Conservation (phyloP, 2,329 filamentous ascomycete species). For the Bipolaris zeicola region DNA sequence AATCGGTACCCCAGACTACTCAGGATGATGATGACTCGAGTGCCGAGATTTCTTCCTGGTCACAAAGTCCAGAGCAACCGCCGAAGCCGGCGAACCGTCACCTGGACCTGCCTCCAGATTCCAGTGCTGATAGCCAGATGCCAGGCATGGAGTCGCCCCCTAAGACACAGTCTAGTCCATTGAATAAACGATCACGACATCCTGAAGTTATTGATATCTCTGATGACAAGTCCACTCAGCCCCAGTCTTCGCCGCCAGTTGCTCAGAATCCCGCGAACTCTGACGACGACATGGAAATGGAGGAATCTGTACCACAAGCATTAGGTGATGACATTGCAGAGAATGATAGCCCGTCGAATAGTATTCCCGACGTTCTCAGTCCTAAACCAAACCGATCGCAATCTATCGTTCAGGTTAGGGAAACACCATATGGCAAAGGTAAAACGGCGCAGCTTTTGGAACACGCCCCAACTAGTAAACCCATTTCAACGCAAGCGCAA, state of each 20-base stretch:
- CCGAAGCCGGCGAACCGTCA: constrained; percentile 10
- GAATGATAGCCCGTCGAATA: not conserved
- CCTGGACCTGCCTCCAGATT: constrained; percentile 38
- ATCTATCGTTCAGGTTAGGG: constrained; percentile 35
- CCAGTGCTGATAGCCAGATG: constrained; percentile 24
- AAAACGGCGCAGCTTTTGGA: constrained; percentile 14
- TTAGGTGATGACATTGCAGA: constrained; percentile 32
- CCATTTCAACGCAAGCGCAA: constrained; percentile 14
- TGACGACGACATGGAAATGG: constrained; percentile 42
- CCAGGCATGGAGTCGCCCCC: not conserved
- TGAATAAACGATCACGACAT: not conserved
- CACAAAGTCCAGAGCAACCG: constrained; percentile 20
- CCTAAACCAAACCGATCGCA: constrained; percentile 1
- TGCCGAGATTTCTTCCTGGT: not conserved
- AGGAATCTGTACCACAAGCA: constrained; percentile 34
- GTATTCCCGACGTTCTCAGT: not conserved
- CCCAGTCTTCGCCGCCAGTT: constrained; percentile 27
- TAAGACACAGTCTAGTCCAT: not conserved
- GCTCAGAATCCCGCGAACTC: constrained; percentile 10
- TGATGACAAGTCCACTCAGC: constrained; percentile 12
- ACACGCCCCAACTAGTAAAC: not conserved
- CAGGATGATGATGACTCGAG: constrained; percentile 8
- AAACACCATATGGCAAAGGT: constrained; percentile 36
- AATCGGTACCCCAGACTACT: constrained; percentile 7
- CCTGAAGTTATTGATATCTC: constrained; percentile 13